Percentiles rank a stretch among this genome's conserved stretches.
Conservation (phyloP, 441 rosid species). For the Croton setiger region DNA sequence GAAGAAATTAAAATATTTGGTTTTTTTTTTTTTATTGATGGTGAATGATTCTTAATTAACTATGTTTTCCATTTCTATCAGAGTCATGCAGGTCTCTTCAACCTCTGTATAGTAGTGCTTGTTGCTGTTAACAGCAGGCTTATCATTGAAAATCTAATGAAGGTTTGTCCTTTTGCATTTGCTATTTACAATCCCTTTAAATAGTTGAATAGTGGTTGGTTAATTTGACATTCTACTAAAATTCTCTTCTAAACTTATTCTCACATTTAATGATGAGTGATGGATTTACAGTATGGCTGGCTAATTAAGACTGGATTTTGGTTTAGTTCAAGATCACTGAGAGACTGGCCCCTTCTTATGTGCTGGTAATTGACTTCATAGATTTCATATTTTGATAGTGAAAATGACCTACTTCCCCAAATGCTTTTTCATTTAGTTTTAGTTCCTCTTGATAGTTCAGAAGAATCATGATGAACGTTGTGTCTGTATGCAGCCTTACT, state of each 20-base stretch:
- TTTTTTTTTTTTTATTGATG: too few species aligned
- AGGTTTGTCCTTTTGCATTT: slow-evolving; percentile 39
- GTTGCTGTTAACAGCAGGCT: slow-evolving; percentile 97
- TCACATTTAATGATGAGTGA: background rate
- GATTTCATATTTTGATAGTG: background rate
- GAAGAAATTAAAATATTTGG: background rate
- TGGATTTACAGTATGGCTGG: slow-evolving; percentile 83
- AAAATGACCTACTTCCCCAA: background rate
- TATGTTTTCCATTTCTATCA: slow-evolving; percentile 28
- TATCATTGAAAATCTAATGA: slow-evolving; percentile 92
- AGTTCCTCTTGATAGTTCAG: background rate
- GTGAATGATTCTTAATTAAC: background rate
- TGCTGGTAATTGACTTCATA: slow-evolving; percentile 60
- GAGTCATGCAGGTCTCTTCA: slow-evolving; percentile 99
- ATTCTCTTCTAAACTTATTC: background rate
- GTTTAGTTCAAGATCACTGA: slow-evolving; percentile 85
- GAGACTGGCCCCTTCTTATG: slow-evolving; percentile 99
- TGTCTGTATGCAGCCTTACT: slow-evolving; percentile 56
- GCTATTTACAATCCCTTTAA: background rate
- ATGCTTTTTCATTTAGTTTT: slow-evolving; percentile 10
- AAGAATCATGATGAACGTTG: background rate
- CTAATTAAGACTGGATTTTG: slow-evolving; percentile 82
- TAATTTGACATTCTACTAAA: background rate
- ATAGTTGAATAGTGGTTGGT: background rate
- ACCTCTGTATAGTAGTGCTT: slow-evolving; percentile 94